Evolutionary conservation across 2,329 filamentous ascomycete species (phyloP), one percentile per base, ranked within the genome.

Genomic region (Aaosphaeria pasadenensis): DNA sequence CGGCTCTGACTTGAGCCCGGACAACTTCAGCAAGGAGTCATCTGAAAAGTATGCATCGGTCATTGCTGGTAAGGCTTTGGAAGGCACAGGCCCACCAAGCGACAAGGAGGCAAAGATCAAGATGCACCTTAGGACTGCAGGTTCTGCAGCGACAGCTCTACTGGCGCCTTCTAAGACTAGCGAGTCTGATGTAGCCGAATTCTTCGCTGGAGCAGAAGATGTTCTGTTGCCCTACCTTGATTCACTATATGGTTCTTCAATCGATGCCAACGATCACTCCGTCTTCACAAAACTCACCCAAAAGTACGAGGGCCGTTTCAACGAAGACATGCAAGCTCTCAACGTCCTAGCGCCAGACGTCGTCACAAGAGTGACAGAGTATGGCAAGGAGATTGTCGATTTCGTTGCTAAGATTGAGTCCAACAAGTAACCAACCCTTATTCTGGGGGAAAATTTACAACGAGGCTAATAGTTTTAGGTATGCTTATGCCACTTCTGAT

Each of bases 351-450:
- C 85, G 24, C 91, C 92, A 0, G 88, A 95, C 60, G 81, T 87
- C 32, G 76, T 96, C 29, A 96, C 91, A 0, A 79, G 91, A 48
- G 92, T 96, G n/a, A 96, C 91, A 1, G 90, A 96, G 61, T 96
- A 94, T 59, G 88, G 92, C 4, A 85, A 86, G 0, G 85, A 95
- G 63, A 96, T 97, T 62, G 89, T 88, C 41, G 76, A 81, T 7
- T 96, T 95, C 54, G 89, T 96, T 0, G 82, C 92, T 61, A 84
- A 81, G 55, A 89, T 96, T 48, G 83, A 95, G 24, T 75, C 87
- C 44, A 95, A 96, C 64, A 87, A 88, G 0, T 24, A 24, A 24
- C 17, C 17, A 24, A 24, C 17, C 17, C 17, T 24, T 24, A 24
- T 24, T 24, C 17, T 24, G 17, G 3, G 17, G 17, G 17, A 24